A percentile compares a stretch with the other conserved stretches of the same genome.
phyloP scores from a whole-genome alignment of 768 basidiomycete genomes.

The Naganishia kalamii region DNA sequence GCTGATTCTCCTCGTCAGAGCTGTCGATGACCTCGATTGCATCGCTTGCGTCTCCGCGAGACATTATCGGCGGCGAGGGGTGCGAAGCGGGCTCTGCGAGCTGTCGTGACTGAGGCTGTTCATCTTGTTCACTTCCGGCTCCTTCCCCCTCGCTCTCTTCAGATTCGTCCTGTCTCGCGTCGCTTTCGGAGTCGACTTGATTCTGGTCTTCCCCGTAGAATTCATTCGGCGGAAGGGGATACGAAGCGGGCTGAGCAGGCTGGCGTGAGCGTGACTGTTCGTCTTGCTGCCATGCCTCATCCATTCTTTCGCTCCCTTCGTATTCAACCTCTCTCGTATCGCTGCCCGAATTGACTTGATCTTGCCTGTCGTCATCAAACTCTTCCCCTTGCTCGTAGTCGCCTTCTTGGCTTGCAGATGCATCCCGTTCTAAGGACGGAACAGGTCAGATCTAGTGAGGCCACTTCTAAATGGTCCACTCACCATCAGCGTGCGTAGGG shows the following conservation, averaged over 20 bases:
- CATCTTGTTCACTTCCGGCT: background rate
- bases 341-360: background rate
- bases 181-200: too few species aligned
- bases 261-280: background rate
- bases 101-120: background rate
- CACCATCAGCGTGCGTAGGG: background rate
- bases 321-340: background rate
- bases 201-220: too few species aligned
- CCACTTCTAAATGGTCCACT: background rate
- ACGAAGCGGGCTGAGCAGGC: too few species aligned
- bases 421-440: background rate
- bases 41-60: background rate
- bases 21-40: constrained; percentile 2
- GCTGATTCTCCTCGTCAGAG: background rate
- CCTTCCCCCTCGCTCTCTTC: background rate
- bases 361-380: background rate
- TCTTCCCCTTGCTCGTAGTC: background rate
- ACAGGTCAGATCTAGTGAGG: background rate
- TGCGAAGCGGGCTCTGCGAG: too few species aligned
- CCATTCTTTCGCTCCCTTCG: background rate
- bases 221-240: too few species aligned
- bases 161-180: background rate
- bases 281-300: background rate
- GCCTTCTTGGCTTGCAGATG: background rate
- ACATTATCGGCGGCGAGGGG: background rate